These are phyloP conservation scores for Stentor coeruleus DNA, from an alignment of 73 alveolate species.

Conservation along the genomic window DNA sequence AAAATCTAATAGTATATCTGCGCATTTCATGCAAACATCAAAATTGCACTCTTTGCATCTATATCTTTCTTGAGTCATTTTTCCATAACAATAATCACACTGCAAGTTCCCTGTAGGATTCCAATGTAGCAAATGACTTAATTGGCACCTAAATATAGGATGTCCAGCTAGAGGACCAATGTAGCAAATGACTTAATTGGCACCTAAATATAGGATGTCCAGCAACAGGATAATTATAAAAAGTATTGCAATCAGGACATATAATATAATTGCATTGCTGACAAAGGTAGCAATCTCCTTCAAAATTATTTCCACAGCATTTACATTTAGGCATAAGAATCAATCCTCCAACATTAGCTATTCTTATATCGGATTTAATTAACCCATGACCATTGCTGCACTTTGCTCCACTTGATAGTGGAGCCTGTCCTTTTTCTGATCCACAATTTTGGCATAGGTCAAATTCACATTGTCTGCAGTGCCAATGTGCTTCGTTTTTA, in stretches of 20 bases:
- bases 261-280: background rate
- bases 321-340: background rate
- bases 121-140: background rate
- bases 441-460: background rate
- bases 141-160: background rate
- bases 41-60: background rate
- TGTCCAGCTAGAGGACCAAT: background rate
- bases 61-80: background rate
- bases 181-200: background rate
- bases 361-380: background rate
- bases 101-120: background rate
- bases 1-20: background rate
- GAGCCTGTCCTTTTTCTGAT: background rate
- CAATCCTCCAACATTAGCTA: background rate
- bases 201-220: background rate
- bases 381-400: background rate
- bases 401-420: background rate
- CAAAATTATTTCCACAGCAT: background rate
- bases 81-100: background rate
- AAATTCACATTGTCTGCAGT: background rate
- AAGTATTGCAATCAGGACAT: background rate
- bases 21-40: background rate
- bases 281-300: background rate
- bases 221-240: background rate
- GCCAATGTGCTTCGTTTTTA: background rate